Percentiles rank a stretch among this genome's conserved stretches.
These are phyloP conservation scores for Botrytis elliptica DNA, from an alignment of 2,329 filamentous ascomycete genomes.

Conservation along the genomic window DNA sequence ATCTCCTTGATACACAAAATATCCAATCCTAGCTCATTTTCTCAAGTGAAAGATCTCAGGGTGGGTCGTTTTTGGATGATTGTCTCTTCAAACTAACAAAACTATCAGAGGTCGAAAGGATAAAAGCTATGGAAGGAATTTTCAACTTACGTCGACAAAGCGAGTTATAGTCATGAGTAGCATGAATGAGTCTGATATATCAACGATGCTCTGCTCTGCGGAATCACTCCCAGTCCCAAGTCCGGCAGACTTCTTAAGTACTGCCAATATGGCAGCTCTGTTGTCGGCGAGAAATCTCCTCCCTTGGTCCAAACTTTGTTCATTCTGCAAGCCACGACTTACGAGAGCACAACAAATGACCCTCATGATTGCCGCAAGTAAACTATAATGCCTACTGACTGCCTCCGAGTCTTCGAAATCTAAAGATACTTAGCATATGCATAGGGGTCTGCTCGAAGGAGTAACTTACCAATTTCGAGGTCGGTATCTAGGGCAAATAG, in stretches of 20 bases:
- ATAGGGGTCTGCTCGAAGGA: constrained; percentile 9
- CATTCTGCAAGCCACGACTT: constrained; percentile 77
- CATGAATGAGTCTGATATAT: constrained; percentile 82
- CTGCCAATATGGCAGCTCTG: constrained; percentile 77
- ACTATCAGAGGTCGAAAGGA: constrained; percentile 11
- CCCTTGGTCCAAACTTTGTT: constrained; percentile 68
- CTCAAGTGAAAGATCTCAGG: constrained; percentile 33
- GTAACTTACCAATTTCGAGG: constrained; percentile 67
- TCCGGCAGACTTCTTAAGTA: constrained; percentile 85
- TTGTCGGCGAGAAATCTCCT: constrained; percentile 80
- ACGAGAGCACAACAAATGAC: constrained; percentile 81
- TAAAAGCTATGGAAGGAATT: background rate
- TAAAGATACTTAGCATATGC: constrained; percentile 26
- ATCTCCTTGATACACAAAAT: constrained; percentile 12
- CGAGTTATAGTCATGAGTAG: constrained; percentile 78
- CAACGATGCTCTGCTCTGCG: constrained; percentile 62
- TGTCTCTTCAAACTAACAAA: constrained; percentile 44
- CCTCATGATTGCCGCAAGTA: constrained; percentile 77
- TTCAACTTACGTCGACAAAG: constrained; percentile 74
- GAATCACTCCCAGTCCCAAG: constrained; percentile 56
- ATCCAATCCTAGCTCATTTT: constrained; percentile 6
- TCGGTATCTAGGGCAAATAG: constrained; percentile 91
- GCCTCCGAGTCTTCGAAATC: constrained; percentile 36
- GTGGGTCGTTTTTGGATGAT: constrained; percentile 30
- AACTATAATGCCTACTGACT: constrained; percentile 56